Evolutionary conservation across 192 early-diverging fungal species (phyloP).

Genomic region (Funneliformis mosseae): DNA sequence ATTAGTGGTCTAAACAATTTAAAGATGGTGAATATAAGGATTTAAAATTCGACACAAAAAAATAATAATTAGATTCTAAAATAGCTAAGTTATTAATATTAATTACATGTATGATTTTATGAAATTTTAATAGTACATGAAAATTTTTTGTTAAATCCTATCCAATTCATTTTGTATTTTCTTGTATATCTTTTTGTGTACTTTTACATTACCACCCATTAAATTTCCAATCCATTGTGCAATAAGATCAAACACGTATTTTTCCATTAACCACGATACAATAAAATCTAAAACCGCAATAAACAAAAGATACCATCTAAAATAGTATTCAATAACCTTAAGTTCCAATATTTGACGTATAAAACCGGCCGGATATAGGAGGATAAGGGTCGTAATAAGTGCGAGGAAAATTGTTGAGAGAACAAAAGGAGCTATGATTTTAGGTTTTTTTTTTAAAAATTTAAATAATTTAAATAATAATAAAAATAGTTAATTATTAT

Average conservation of each 20-base stretch:
- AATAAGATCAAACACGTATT: slow-evolving; percentile 45
- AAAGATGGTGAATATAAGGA: slow-evolving; percentile 39
- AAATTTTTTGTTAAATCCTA: slow-evolving; percentile 26
- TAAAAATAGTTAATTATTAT: slow-evolving; percentile 13
- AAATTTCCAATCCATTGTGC: slow-evolving; percentile 39
- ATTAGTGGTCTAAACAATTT: slow-evolving; percentile 48
- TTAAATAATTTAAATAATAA: no score
- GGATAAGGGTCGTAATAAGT: slow-evolving; percentile 48
- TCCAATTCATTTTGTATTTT: slow-evolving; percentile 45
- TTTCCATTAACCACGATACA: slow-evolving; percentile 50
- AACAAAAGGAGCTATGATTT: slow-evolving; percentile 62
- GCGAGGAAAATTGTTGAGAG: slow-evolving; percentile 63
- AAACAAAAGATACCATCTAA: slow-evolving; percentile 61
- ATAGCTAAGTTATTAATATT: not conserved
- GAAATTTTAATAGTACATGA: no score
- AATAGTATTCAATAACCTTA: slow-evolving; percentile 52
- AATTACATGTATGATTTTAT: not conserved
- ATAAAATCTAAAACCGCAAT: slow-evolving; percentile 64
- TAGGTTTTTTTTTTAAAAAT: no score
- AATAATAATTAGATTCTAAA: not conserved
- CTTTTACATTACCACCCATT: slow-evolving; percentile 23
- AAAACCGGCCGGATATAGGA: slow-evolving; percentile 57
- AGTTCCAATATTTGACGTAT: slow-evolving; percentile 69
- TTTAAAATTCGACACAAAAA: slow-evolving; percentile 22
- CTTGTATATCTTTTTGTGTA: slow-evolving; percentile 45